phyloP scores from a whole-genome alignment of 768 basidiomycete species.

The Suillus weaverae region DNA sequence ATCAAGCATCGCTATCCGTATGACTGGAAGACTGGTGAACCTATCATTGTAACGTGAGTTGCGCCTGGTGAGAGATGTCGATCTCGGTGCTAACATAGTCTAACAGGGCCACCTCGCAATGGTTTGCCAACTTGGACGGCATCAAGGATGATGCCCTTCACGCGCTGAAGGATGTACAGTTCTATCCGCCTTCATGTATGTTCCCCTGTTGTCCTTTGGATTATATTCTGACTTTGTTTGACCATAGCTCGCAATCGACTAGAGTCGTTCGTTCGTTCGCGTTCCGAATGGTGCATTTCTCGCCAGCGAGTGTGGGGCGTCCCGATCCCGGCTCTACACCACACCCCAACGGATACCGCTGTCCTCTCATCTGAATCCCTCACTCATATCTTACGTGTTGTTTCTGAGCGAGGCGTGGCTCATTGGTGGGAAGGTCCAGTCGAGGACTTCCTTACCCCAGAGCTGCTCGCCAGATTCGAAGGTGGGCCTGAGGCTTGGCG shows the following conservation, averaged over 20 bases:
- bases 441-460: conserved; percentile 74
- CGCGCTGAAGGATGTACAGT: conserved; percentile 68
- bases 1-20: conserved; percentile 91
- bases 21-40: conserved; percentile 94
- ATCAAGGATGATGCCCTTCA: conserved; percentile 77
- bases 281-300: conserved; percentile 99
- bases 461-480: conserved; percentile 47
- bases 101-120: conserved; percentile 86
- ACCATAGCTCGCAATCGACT: conserved; percentile 80
- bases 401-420: conserved; percentile 70
- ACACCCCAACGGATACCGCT: conserved; percentile 58
- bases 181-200: conserved; percentile 76
- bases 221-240: background rate
- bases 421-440: conserved; percentile 93
- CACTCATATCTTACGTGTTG: conserved; percentile 71
- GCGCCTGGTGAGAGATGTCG: background rate
- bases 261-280: conserved; percentile 78
- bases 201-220: conserved; percentile 5
- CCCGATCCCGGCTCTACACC: conserved; percentile 87
- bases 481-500: conserved; percentile 50
- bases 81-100: background rate
- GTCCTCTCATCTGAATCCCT: conserved; percentile 66
- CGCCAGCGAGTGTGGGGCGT: conserved; percentile 98
- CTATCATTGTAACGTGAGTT: conserved; percentile 84
- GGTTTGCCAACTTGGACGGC: conserved; percentile 90